Percentiles rank a stretch among this genome's conserved stretches.
Conservation (phyloP, 495 filamentous ascomycete genomes). For the Daldinia grandis region DNA sequence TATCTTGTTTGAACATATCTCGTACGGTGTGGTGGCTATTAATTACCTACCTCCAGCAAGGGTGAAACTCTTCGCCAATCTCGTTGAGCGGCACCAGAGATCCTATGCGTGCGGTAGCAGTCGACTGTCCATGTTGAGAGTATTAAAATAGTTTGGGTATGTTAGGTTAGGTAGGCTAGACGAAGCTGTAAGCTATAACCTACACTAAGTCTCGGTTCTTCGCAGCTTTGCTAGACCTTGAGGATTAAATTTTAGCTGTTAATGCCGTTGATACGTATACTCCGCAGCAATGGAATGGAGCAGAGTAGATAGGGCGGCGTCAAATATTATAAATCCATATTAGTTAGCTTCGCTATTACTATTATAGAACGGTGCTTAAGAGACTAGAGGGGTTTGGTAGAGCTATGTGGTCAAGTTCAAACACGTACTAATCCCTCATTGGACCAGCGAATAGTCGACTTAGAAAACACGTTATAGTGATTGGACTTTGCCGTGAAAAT, state of each 20-base stretch:
- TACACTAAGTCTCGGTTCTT: background rate
- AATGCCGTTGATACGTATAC: constrained; percentile 9
- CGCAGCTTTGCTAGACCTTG: constrained; percentile 6
- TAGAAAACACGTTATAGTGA: constrained; percentile 32
- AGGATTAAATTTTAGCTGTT: constrained; percentile 2
- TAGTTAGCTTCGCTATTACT: constrained; percentile 5
- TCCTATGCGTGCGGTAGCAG: constrained; percentile 6
- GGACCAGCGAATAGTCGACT: constrained; percentile 26
- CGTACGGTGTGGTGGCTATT: constrained; percentile 37
- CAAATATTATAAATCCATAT: constrained; percentile 11
- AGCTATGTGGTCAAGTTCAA: constrained; percentile 23
- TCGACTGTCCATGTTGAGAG: constrained; percentile 8
- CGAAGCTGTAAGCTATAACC: constrained; percentile 11
- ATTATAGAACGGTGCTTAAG: constrained; percentile 9
- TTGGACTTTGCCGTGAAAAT: constrained; percentile 16
- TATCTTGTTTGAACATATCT: constrained; percentile 11
- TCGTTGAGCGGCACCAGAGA: constrained; percentile 27
- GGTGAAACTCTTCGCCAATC: constrained; percentile 13
- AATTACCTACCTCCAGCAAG: constrained; percentile 17
- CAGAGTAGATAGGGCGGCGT: constrained; percentile 16
- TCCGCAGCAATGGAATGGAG: background rate
- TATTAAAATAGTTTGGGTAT: constrained; percentile 1
- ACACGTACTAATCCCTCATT: constrained; percentile 36
- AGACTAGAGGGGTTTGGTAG: constrained; percentile 15
- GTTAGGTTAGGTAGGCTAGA: constrained; percentile 7